Percentiles rank a stretch among this genome's conserved stretches.
Evolutionary conservation across 495 filamentous ascomycete species (phyloP).

Genomic region (Opeltia flavorubescens): DNA sequence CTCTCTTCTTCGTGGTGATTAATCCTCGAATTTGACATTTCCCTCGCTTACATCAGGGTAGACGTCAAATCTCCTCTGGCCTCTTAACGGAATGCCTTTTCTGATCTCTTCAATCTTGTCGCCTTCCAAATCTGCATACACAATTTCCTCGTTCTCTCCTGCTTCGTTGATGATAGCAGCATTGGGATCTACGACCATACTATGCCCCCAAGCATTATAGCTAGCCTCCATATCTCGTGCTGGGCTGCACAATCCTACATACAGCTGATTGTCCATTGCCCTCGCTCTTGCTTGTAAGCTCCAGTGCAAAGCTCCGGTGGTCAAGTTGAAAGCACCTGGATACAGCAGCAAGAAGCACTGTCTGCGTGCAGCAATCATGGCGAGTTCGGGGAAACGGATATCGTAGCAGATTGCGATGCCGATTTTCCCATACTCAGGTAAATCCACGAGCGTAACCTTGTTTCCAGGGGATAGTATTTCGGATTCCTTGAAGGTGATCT

Average conservation of each 20-base stretch:
- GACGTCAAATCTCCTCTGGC: slow-evolving; percentile 85
- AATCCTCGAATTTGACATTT: slow-evolving; percentile 15
- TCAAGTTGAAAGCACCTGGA: slow-evolving; percentile 90
- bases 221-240: slow-evolving; percentile 61
- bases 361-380: slow-evolving; percentile 74
- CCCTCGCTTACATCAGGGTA: slow-evolving; percentile 71
- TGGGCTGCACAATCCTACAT: slow-evolving; percentile 84
- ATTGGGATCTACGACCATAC: slow-evolving; percentile 78
- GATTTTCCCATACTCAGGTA: slow-evolving; percentile 75
- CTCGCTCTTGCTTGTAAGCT: slow-evolving; percentile 64
- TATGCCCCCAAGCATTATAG: slow-evolving; percentile 90
- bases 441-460: slow-evolving; percentile 63
- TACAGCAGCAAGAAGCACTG: slow-evolving; percentile 76
- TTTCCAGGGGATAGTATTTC: slow-evolving; percentile 77
- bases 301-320: slow-evolving; percentile 89
- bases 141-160: slow-evolving; percentile 59
- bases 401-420: slow-evolving; percentile 94
- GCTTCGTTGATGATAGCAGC: slow-evolving; percentile 62
- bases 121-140: slow-evolving; percentile 59
- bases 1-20: background rate
- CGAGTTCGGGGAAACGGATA: slow-evolving; percentile 88
- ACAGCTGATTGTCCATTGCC: slow-evolving; percentile 89
- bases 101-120: slow-evolving; percentile 62
- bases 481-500: slow-evolving; percentile 80
- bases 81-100: slow-evolving; percentile 70